Base-by-base conservation (phyloP, 129 eudicot genomes). In the Escallonia herrerae region DNA sequence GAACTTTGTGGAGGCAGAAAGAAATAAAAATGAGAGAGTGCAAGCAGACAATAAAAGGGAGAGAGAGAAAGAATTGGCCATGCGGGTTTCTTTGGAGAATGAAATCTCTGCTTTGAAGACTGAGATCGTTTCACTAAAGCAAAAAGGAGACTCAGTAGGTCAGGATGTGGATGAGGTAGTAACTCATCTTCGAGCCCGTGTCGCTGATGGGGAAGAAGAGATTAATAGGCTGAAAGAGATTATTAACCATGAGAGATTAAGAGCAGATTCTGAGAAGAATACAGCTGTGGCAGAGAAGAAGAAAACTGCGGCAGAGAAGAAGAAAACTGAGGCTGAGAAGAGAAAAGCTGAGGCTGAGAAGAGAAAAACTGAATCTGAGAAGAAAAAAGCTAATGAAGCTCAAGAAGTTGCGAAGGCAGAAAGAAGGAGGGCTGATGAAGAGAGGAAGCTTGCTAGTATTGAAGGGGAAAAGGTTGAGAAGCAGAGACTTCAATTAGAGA, bases 71-170 rank as follows among this genome's bases (percentile, higher is more conserved):
- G 94, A 80, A 68, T 10, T 43, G 62, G 74, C 65, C 38, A 7
- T 64, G 33, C 63, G 94, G 44, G 72, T 60, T 46, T 53, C 74
- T 59, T 43, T 80, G 60, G 84, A 76, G 79, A 65, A 71, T 72
- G 94, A 91, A 64, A 61, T 82, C 39, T 67, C 81, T 78, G 75
- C 72, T 41, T 57, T 74, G 22, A 82, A 91, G 69, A 69, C 80
- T 38, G 75, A 83, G 72, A 57, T 72, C 58, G 60, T 33, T 37
- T 72, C 68, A n/a, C 54, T 77, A 59, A 71, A 75, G 67, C 65
- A 82, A 41, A 74, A 57, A 9, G 76, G 56, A n/a, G 38, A 10
- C 22, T 72, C 64, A 13, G 52, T 15, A 59, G 55, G 64, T 71
- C 60, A 46, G 48, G 71, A 74, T 54, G 63, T 69, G 73, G 64